Evolutionary conservation across 2,329 filamentous ascomycete genomes (phyloP).

Genomic region (Cladophialophora exuberans): DNA sequence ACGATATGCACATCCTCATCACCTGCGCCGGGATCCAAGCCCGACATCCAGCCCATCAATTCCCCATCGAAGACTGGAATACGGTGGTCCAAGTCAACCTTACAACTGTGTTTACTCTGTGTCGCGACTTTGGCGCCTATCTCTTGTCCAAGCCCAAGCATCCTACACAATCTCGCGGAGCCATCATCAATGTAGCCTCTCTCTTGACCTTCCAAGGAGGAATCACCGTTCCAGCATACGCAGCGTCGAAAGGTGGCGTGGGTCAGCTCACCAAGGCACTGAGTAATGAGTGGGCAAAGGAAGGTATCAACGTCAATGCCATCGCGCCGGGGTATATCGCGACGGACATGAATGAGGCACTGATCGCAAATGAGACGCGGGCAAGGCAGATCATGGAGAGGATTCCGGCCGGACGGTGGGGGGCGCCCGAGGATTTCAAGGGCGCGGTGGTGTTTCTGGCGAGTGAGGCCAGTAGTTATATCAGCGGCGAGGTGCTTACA

Average conservation of each 20-base stretch:
- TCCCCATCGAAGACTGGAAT: constrained; percentile 77
- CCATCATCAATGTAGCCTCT: constrained; percentile 81
- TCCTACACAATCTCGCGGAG: constrained; percentile 22
- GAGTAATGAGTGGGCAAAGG: constrained; percentile 81
- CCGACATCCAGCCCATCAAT: constrained; percentile 73
- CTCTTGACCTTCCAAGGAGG: constrained; percentile 85
- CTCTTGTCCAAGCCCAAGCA: constrained; percentile 64
- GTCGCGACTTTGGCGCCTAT: constrained; percentile 76
- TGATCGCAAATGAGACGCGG: constrained; percentile 72
- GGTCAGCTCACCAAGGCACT: constrained; percentile 83
- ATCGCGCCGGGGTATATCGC: constrained; percentile 89
- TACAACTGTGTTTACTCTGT: constrained; percentile 75
- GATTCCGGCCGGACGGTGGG: constrained; percentile 86
- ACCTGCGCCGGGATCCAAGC: constrained; percentile 88
- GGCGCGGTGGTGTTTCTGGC: constrained; percentile 56
- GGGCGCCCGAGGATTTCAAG: constrained; percentile 59
- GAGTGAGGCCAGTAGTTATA: constrained; percentile 49
- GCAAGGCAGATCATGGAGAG: constrained; percentile 74
- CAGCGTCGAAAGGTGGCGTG: constrained; percentile 82
- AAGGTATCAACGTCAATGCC: constrained; percentile 82
- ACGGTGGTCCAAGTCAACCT: constrained; percentile 87
- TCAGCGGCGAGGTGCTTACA: constrained; percentile 53
- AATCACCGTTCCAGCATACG: constrained; percentile 85
- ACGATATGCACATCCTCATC: constrained; percentile 74
- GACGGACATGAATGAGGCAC: constrained; percentile 90